A percentile compares a stretch with the other conserved stretches of the same genome.
These are phyloP conservation scores for Pleomassaria siparia DNA, from an alignment of 2,329 filamentous ascomycete genomes.

Conservation along the genomic window DNA sequence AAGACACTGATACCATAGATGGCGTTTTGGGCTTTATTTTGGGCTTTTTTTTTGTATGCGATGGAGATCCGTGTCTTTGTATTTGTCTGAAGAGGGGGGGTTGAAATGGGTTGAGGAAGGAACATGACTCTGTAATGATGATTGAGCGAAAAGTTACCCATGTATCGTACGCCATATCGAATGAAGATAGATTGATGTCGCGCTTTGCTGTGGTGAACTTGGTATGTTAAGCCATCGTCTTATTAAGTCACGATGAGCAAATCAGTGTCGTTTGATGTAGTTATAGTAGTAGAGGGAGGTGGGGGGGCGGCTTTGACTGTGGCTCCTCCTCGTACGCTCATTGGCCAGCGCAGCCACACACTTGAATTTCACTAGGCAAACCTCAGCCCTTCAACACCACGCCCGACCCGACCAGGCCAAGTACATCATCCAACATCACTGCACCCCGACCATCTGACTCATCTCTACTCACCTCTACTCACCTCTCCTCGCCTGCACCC, in stretches of 20 bases:
- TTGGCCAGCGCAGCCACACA: neutral
- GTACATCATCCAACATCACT: neutral
- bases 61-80: neutral
- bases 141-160: neutral
- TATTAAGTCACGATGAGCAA: no score
- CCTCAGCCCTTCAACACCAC: neutral
- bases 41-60: neutral
- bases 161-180: no score
- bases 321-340: neutral
- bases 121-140: neutral
- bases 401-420: no score
- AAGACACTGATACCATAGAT: slow-evolving; percentile 8
- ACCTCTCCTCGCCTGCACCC: neutral
- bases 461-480: neutral
- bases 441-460: slow-evolving; percentile 1
- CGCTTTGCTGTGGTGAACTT: no score
- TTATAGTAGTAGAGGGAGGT: neutral
- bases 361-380: no score
- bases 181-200: no score
- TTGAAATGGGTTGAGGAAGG: neutral
- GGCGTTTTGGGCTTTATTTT: slow-evolving; percentile 1
- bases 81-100: neutral
- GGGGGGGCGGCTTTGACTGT: neutral
- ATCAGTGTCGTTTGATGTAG: no score
- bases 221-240: no score